Evolutionary conservation across 495 filamentous ascomycete species (phyloP), one percentile per base, ranked within the genome.

Genomic region (Tuber aestivum): DNA sequence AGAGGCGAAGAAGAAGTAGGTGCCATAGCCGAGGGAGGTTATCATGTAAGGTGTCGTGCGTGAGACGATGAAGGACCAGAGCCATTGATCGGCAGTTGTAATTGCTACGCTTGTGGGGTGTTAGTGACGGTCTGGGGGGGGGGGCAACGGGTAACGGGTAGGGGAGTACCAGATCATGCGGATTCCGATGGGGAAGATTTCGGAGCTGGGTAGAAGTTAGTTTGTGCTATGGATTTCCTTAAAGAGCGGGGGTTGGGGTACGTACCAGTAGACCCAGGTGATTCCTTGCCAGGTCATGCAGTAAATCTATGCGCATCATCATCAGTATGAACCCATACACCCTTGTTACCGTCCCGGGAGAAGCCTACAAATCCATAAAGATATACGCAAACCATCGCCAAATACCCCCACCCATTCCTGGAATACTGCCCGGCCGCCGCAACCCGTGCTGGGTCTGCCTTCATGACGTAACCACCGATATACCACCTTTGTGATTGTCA

Each of bases 1-100:
- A 3, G 87, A 87, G 2, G 91, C 91, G 78, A 94, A 94, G 86
- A 93, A 92, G 83, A 93, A 92, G 84, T 92, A 94, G 5, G 92
- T 91, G 35, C 90, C 92, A 79, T 91, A 92, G 42, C 86, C 86
- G 87, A 93, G 91, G 50, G 84, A 85, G 56, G 87, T 83, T 84
- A 94, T 93, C 90, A 93, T 93, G 80, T 94, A 79, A 61, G 79
- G 79, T 7, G 79, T 81, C 75, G 79, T 76, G 68, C 79, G 79
- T 20, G 79, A 81, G 45, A 81, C 76, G 50, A 81, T 74, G 61
- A 81, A 81, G 32, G 79, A 81, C 79, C 79, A 81, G 72, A 81
- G 75, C 79, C 79, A 81, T 73, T 81, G 79, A 75, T 81, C 79
- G 4, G 79, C 79, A 35, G 79, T 81, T 16, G 79, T 81, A 70